These are phyloP conservation scores for Diaporthe australafricana DNA, from an alignment of 2,329 filamentous ascomycete genomes.

Conservation along the genomic window DNA sequence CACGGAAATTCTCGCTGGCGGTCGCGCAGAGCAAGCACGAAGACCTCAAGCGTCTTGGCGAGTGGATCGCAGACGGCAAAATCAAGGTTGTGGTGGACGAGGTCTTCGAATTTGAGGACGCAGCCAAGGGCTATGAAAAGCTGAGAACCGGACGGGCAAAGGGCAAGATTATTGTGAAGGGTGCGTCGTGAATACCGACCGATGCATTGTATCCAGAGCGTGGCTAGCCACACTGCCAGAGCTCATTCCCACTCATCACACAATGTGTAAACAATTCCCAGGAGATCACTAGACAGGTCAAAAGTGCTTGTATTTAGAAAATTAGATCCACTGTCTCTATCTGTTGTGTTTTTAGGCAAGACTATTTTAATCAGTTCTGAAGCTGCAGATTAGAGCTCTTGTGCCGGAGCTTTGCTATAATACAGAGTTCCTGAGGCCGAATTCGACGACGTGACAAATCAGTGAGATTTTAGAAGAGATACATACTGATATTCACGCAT, in stretches of 20 bases:
- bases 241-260: background rate
- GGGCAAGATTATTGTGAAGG: slow-evolving; percentile 66
- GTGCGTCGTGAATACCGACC: background rate
- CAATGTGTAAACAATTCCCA: background rate
- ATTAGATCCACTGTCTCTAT: too few species aligned
- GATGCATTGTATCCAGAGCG: too few species aligned
- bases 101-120: slow-evolving; percentile 66
- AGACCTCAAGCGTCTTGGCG: slow-evolving; percentile 60
- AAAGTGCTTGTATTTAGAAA: background rate
- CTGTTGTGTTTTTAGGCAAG: too few species aligned
- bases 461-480: too few species aligned
- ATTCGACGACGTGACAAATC: too few species aligned
- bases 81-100: slow-evolving; percentile 67
- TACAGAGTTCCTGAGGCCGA: too few species aligned
- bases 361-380: too few species aligned
- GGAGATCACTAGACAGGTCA: background rate
- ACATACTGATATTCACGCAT: too few species aligned
- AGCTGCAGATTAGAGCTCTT: too few species aligned
- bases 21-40: slow-evolving; percentile 51
- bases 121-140: slow-evolving; percentile 66
- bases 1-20: slow-evolving; percentile 54
- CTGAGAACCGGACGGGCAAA: slow-evolving; percentile 65
- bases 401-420: too few species aligned
- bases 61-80: slow-evolving; percentile 69
- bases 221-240: too few species aligned